Conservation (phyloP, 2,329 filamentous ascomycete species). For the Cercospora canescens region DNA sequence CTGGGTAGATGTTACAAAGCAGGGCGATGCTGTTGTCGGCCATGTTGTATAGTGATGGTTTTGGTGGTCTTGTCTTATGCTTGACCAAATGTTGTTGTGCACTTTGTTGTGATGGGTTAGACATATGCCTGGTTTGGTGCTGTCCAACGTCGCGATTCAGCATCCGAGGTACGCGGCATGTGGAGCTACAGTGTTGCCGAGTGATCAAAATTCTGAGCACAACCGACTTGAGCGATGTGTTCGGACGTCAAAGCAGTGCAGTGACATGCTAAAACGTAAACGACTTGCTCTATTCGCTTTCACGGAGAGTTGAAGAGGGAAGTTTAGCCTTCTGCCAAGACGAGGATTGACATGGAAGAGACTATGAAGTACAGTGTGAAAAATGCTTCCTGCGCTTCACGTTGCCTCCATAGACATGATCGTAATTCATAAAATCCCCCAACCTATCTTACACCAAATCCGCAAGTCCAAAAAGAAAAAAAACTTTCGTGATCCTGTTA, state of each 20-base stretch:
- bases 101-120: background rate
- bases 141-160: background rate
- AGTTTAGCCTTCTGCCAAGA: background rate
- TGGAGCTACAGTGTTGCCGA: background rate
- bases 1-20: conserved; percentile 28
- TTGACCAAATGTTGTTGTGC: background rate
- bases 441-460: too few relatives aligned
- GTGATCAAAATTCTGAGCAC: background rate
- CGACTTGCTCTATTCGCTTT: background rate
- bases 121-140: background rate
- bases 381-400: background rate
- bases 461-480: too few relatives aligned
- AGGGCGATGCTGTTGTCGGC: conserved; percentile 25
- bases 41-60: background rate
- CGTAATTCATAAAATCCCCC: background rate
- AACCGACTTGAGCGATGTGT: background rate
- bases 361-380: background rate
- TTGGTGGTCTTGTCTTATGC: background rate
- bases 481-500: too few relatives aligned
- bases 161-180: conserved; percentile 2
- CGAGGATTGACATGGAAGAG: background rate
- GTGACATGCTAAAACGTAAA: background rate
- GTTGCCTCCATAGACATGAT: background rate
- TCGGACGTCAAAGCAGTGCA: background rate
- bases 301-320: background rate